Base-by-base conservation (phyloP, 805 yeast genomes). In the Cyberlindnera meyerae region DNA sequence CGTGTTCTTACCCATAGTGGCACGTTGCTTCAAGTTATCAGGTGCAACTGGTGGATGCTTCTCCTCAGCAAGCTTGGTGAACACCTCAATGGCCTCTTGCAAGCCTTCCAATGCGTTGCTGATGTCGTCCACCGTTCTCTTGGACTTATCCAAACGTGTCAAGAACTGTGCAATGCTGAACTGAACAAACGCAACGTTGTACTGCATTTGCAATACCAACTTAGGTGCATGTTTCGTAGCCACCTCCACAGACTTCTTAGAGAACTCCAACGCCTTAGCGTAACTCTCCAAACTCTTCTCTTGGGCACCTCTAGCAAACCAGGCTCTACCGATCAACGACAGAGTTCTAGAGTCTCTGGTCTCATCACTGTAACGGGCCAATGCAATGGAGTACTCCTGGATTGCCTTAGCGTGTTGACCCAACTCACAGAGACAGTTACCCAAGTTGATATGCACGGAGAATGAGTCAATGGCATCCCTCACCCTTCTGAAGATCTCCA, bases 401-500 rank as follows among this genome's bases (percentile, higher is more conserved):
- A 89, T 82, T 1, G 97, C 90, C 50, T 88, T 85, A 3, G 82
- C 68, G 54, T 67, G 88, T 55, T 89, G 94, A 46, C 81, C 79
- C 57, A 86, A 73, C 42, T 89, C 97, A 31, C 82, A 62, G 35
- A 84, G 68, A 42, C 90, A 89, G 59, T 93, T 95, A 1, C 95
- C 97, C 53, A 86, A 62, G 58, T 93, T 93, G 49, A 90, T 67
- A 56, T 79, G 86, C 11, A 88, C 80, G 9, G 93, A 78, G 37
- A 82, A 77, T 54, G 86, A 95, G 54, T 83, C 82, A 46, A 89
- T 67, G 5, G 97, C 82, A 52, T 93, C 98, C 54, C 96, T 75
- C 37, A 89, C 78, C 49, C 89, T 87, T 58, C 94, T 75, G 53
- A 93, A 79, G 30, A 89, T 80, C 47, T 86, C 95, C 52, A 89